A percentile compares a stretch with the other conserved stretches of the same genome.
Evolutionary conservation across 176 grass and related monocot genomes (phyloP).

Genomic region (Alloteropsis semialata): DNA sequence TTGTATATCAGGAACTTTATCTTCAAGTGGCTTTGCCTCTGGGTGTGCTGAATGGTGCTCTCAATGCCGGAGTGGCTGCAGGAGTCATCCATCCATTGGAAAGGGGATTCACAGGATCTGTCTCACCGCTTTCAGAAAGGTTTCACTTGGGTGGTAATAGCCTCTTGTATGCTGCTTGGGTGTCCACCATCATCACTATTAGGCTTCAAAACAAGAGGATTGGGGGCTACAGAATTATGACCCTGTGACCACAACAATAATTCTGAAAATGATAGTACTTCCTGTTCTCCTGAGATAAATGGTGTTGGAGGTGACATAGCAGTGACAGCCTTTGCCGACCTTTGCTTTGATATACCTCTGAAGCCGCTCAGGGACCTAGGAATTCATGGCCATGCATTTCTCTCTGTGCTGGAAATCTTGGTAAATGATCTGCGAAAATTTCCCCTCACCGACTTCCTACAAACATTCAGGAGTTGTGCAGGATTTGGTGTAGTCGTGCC

Average conservation of each 20-base stretch:
- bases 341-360: slow-evolving; percentile 84
- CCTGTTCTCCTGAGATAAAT: slow-evolving; percentile 40
- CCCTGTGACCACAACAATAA: slow-evolving; percentile 20
- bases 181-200: slow-evolving; percentile 62
- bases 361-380: slow-evolving; percentile 64
- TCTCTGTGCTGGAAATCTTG: slow-evolving; percentile 70
- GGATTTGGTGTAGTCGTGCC: slow-evolving; percentile 76
- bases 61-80: slow-evolving; percentile 75
- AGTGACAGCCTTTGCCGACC: slow-evolving; percentile 71
- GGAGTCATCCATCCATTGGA: slow-evolving; percentile 57
- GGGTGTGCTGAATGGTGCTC: slow-evolving; percentile 66
- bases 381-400: slow-evolving; percentile 76
- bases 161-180: slow-evolving; percentile 70
- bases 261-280: slow-evolving; percentile 32
- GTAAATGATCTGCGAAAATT: slow-evolving; percentile 52
- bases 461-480: slow-evolving; percentile 78
- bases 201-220: slow-evolving; percentile 72
- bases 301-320: slow-evolving; percentile 56
- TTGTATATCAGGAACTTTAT: slow-evolving; percentile 79
- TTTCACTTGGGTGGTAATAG: slow-evolving; percentile 77
- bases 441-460: slow-evolving; percentile 43
- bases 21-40: slow-evolving; percentile 74
- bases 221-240: slow-evolving; percentile 38
- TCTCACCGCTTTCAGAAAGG: slow-evolving; percentile 58
- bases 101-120: slow-evolving; percentile 42